Base-by-base conservation (phyloP, 768 basidiomycete genomes). In the Glaciozyma antarctica region DNA sequence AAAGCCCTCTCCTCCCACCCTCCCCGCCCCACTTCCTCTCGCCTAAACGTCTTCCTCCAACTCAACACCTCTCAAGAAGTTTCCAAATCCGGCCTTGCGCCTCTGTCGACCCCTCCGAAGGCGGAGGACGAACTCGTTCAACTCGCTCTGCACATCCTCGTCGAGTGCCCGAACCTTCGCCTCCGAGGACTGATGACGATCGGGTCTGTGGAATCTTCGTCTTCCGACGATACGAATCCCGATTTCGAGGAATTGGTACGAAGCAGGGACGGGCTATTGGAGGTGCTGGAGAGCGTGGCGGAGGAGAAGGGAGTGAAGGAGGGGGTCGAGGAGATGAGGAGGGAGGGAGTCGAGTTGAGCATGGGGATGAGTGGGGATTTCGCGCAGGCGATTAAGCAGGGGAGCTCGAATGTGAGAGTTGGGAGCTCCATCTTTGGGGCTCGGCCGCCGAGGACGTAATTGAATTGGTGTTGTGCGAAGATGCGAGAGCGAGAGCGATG, bases 341-440 rank as follows among this genome's bases (percentile, higher is more conserved):
- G 22, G 28, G 71, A 73, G 28, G 73, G 71, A 3, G 61, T 78
- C 62, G 77, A 80, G 66, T 62, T 80, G 63, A 77, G 76, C 60
- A 97, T 95, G 92, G 94, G 94, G 10, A 97, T 97, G 94, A 93
- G 90, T 58, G 86, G 85, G 67, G 94, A 98, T 73, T 98, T 91
- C 73, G 88, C 87, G 75, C 83, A 85, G 34, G 95, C 94, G 6
- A 77, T 97, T 57, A 82, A 80, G 75, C 84, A 85, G 17, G 94
- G 92, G 2, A 88, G 89, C 71, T 85, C 89, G 73, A 83, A 90
- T 54, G 92, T 97, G 1, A 78, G 95, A 55, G 91, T 97, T 8
- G 94, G 94, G 3, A 90, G 89, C 5, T 84, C 86, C 22, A 91
- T 97, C 51, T 94, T 94, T 74, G 92, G 92, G 0, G 77, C 81